Evolutionary conservation across 345 rosid genomes (phyloP).

Genomic region (Lepidium africanum): DNA sequence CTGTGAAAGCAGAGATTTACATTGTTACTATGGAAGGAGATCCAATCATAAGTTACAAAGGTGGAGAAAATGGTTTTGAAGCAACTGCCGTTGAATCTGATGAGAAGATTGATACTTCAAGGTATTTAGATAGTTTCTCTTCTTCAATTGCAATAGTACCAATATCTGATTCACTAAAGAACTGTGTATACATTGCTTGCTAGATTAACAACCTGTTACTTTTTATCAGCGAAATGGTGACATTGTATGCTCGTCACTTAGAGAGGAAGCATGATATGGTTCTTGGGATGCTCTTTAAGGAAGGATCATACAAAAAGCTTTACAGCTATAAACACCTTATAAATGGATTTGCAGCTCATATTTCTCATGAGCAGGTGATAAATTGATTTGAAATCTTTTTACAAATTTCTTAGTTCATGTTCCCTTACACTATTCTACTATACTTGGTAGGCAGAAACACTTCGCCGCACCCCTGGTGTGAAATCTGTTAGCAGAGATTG

Average conservation of each 20-base stretch:
- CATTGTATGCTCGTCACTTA: constrained; percentile 76
- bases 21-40: constrained; percentile 86
- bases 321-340: constrained; percentile 97
- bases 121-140: constrained; percentile 36
- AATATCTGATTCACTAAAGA: background rate
- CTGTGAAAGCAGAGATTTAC: constrained; percentile 61
- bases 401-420: constrained; percentile 1
- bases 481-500: constrained; percentile 90
- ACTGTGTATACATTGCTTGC: background rate
- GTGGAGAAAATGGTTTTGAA: constrained; percentile 83
- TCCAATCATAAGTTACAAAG: constrained; percentile 77
- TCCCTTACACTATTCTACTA: constrained; percentile 37
- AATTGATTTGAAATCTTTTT: background rate
- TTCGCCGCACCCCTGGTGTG: constrained; percentile 69
- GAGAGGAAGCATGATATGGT: constrained; percentile 91
- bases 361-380: constrained; percentile 83
- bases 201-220: background rate
- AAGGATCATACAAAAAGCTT: constrained; percentile 73
- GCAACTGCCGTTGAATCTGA: constrained; percentile 86
- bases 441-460: constrained; percentile 81
- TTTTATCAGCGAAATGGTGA: constrained; percentile 61
- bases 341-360: constrained; percentile 90
- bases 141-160: background rate
- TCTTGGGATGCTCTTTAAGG: constrained; percentile 74
- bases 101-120: constrained; percentile 70